Evolutionary conservation across 371 early-diverging fungal species (phyloP), one percentile per base, ranked within the genome.

Genomic region (Entomophthora muscae): DNA sequence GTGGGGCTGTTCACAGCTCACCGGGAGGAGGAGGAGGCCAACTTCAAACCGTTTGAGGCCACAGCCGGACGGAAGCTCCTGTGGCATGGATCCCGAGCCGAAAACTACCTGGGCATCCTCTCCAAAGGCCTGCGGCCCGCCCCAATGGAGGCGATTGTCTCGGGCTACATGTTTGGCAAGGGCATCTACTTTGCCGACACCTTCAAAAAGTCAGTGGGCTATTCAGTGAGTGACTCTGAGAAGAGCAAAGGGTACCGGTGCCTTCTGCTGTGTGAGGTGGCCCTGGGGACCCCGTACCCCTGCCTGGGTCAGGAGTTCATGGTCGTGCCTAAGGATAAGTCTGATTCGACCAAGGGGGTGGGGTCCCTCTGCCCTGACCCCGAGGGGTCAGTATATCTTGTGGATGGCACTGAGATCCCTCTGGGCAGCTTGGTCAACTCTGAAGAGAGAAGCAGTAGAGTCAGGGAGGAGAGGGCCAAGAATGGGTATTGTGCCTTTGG

Each of bases 141-240:
- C 0, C 83, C 83, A 21, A 79, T 81, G 22, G 79, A 81, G 66
- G 85, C 82, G 0, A 82, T 83, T 0, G 76, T 70, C 17, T 76
- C 77, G 0, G 84, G 83, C 0, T 82, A 82, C 73, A 79, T 80
- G 83, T 85, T 85, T 67, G 85, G 83, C 33, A 85, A 85, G 64
- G 84, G 83, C 2, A 76, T 82, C 12, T 85, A 85, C 67, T 83
- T 85, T 70, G 85, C 84, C 0, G 82, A 85, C 68, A 77, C 76
- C 72, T 81, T 81, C 30, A 73, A 75, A 26, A 83, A 80, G 66
- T 78, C 80, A 0, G 83, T 83, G 55, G 79, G 81, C 70, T 85
- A 85, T 67, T 83, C 63, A 73, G 76, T 69, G 73, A 61, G 82
- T 68, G 76, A 65, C 68, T 74, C 80, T 2, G 63, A 26, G 31